phyloP scores from a whole-genome alignment of 2,329 filamentous ascomycete species.

The Epichloe brachyelytri region DNA sequence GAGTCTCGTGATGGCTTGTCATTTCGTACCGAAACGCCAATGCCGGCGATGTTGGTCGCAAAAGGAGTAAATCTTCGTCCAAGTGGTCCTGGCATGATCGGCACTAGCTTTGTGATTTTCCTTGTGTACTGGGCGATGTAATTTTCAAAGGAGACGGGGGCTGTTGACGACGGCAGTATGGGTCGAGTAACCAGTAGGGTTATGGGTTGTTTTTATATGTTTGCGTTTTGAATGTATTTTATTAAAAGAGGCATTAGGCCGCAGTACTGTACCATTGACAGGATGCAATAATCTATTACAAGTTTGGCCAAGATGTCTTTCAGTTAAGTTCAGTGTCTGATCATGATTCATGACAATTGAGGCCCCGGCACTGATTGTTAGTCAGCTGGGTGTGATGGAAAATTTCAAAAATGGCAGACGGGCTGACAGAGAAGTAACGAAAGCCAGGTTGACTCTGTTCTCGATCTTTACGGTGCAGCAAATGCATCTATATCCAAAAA shows the following conservation, averaged over 20 bases:
- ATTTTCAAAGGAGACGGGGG: background rate
- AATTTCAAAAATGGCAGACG: no score
- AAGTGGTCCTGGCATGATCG: background rate
- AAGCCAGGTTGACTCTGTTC: no score
- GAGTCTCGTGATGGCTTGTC: background rate
- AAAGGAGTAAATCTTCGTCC: background rate
- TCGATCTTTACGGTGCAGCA: no score
- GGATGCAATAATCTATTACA: constrained; percentile 5
- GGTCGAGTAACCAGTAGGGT: background rate
- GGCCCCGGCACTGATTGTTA: no score
- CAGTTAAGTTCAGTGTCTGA: no score
- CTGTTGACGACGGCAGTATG: background rate
- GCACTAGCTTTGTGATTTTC: background rate
- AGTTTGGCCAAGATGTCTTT: background rate
- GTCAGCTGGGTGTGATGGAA: no score
- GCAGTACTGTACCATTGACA: constrained; percentile 1
- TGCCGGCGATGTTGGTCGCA: constrained; percentile 2
- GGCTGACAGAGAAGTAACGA: no score
- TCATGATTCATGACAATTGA: no score
- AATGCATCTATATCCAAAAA: no score
- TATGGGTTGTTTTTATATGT: constrained; percentile 5
- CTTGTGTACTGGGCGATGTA: background rate
- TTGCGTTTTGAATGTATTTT: constrained; percentile 8
- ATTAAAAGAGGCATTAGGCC: constrained; percentile 4
- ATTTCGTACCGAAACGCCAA: background rate